Conservation (phyloP, 2,329 filamentous ascomycete genomes). For the Ophiostoma tasmaniense region DNA sequence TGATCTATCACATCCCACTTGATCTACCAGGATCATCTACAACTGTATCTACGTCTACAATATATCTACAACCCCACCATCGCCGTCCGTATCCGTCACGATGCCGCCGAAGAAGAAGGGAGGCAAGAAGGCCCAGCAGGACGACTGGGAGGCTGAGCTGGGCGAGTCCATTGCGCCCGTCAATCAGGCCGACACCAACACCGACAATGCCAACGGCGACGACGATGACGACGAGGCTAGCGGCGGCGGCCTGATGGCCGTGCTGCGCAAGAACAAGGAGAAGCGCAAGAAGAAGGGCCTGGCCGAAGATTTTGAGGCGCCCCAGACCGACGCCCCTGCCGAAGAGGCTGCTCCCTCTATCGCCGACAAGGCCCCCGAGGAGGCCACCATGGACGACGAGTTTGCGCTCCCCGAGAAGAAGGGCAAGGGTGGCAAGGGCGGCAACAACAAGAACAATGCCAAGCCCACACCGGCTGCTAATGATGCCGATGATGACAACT, state of each 20-base stretch:
- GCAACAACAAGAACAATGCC: conserved; percentile 35
- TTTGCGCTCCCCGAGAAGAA: conserved; percentile 76
- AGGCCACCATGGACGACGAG: conserved; percentile 77
- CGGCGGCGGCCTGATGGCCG: conserved; percentile 65
- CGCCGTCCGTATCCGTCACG: conserved; percentile 26
- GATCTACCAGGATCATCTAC: not conserved
- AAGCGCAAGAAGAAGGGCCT: conserved; percentile 87
- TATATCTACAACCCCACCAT: not conserved
- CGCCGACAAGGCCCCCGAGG: conserved; percentile 62
- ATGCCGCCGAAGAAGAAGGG: conserved; percentile 92
- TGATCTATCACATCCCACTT: not conserved
- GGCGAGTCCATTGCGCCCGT: conserved; percentile 66
- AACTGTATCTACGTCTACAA: not conserved
- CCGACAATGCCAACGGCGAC: conserved; percentile 42
- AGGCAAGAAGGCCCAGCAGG: conserved; percentile 70
- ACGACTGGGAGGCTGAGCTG: conserved; percentile 92
- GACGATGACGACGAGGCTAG: conserved; percentile 43
- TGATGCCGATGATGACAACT: conserved; percentile 43
- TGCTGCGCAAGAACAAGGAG: conserved; percentile 71
- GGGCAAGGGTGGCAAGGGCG: conserved; percentile 49
- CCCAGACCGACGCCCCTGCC: conserved; percentile 29
- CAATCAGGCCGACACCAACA: conserved; percentile 38
- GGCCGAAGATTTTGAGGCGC: conserved; percentile 60
- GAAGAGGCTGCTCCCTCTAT: conserved; percentile 39
- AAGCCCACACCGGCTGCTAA: conserved; percentile 43